These are phyloP conservation scores for Blastobotrys aristatus DNA, from an alignment of 1,139 yeast species.

Conservation along the genomic window DNA sequence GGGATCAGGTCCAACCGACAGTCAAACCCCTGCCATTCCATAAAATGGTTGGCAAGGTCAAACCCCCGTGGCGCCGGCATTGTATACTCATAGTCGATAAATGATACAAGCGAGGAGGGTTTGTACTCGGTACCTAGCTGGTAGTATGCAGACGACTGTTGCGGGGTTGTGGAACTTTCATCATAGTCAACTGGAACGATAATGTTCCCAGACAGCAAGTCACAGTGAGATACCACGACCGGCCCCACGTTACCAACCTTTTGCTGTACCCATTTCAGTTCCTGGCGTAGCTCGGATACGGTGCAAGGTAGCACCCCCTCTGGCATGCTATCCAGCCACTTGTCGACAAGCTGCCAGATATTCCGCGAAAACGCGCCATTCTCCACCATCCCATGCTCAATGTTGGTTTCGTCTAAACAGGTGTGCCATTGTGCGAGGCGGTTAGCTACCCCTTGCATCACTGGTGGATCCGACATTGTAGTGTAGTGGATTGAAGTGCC, in stretches of 20 bases:
- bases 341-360: conserved; percentile 56
- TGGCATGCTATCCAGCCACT: conserved; percentile 62
- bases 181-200: conserved; percentile 43
- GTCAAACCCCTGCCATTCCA: conserved; percentile 84
- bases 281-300: conserved; percentile 40
- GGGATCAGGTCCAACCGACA: conserved; percentile 63
- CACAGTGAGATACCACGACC: conserved; percentile 63
- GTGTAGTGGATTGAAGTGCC: conserved; percentile 59
- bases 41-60: conserved; percentile 80
- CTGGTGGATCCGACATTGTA: conserved; percentile 45
- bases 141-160: not conserved
- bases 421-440: conserved; percentile 72
- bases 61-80: conserved; percentile 76
- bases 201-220: conserved; percentile 66
- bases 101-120: conserved; percentile 44
- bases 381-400: conserved; percentile 45
- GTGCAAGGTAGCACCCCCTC: conserved; percentile 25
- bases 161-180: not conserved
- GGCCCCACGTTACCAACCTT: conserved; percentile 38
- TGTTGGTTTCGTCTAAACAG: conserved; percentile 39
- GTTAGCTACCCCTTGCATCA: conserved; percentile 59
- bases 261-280: conserved; percentile 51
- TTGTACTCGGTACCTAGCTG: conserved; percentile 25
- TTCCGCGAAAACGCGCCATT: conserved; percentile 29
- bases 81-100: conserved; percentile 80